Evolutionary conservation across 331 rosid genomes (phyloP).

Genomic region (Prunus yedoensis): DNA sequence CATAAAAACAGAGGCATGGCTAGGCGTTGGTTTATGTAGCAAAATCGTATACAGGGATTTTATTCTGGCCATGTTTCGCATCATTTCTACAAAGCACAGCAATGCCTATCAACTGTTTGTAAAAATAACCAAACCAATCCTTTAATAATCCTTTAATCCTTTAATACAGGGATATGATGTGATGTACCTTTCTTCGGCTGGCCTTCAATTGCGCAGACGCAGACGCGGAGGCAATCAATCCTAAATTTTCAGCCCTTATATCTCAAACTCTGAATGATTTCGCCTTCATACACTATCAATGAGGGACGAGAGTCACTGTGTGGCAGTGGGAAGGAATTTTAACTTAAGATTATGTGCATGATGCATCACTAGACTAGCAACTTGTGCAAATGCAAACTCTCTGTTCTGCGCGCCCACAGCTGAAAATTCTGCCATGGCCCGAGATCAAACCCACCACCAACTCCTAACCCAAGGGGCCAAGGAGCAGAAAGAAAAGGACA

Average conservation of each 20-base stretch:
- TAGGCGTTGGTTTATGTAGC: constrained; percentile 12
- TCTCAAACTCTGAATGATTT: constrained; percentile 5
- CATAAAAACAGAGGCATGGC: background rate
- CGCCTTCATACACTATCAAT: background rate
- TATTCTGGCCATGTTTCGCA: constrained; percentile 38
- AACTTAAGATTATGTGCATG: too few relatives aligned
- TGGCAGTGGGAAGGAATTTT: background rate
- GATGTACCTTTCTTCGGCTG: background rate
- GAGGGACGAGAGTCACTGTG: background rate
- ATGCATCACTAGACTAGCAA: too few relatives aligned
- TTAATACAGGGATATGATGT: too few relatives aligned
- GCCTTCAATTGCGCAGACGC: background rate
- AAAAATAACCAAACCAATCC: constrained; percentile 35
- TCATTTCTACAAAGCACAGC: background rate
- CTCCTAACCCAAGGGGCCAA: background rate
- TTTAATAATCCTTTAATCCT: background rate
- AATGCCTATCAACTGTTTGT: constrained; percentile 29
- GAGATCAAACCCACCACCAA: background rate
- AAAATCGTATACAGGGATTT: constrained; percentile 31
- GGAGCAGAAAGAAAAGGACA: background rate
- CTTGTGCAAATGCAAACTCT: background rate
- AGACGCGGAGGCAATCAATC: background rate
- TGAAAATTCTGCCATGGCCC: background rate
- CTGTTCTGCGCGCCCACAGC: background rate
- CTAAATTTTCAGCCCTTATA: background rate